These are phyloP conservation scores for Aspergillus phoenicis DNA, from an alignment of 2,329 filamentous ascomycete species.

Conservation along the genomic window DNA sequence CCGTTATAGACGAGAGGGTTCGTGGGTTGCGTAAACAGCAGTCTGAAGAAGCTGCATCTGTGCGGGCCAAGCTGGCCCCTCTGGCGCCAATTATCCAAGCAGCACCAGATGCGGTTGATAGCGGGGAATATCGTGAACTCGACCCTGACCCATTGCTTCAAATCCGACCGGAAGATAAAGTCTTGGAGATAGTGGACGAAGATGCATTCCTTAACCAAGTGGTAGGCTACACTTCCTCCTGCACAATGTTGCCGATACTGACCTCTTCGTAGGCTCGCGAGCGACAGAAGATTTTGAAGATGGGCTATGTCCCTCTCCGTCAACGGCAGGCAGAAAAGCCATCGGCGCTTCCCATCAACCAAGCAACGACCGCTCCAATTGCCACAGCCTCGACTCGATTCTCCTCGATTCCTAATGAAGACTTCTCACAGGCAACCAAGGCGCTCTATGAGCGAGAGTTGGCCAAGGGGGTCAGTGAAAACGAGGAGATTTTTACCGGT, in stretches of 20 bases:
- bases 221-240: conserved; percentile 38
- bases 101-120: conserved; percentile 15
- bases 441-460: conserved; percentile 91
- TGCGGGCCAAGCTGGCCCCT: conserved; percentile 56
- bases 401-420: conserved; percentile 68
- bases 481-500: conserved; percentile 91
- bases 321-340: conserved; percentile 45
- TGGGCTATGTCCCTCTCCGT: conserved; percentile 68
- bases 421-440: conserved; percentile 84
- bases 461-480: conserved; percentile 84
- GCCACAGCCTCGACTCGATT: conserved; percentile 67
- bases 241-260: conserved; percentile 13
- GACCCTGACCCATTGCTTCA: conserved; percentile 70
- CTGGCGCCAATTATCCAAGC: conserved; percentile 46
- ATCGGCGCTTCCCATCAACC: conserved; percentile 33
- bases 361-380: conserved; percentile 47
- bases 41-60: conserved; percentile 64
- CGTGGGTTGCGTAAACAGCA: conserved; percentile 68
- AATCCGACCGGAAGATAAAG: conserved; percentile 65
- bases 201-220: conserved; percentile 60
- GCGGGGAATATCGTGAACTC: conserved; percentile 49
- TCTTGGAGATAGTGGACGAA: conserved; percentile 60
- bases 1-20: conserved; percentile 70
- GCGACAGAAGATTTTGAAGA: conserved; percentile 62
- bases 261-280: conserved; percentile 50